Conservation (phyloP, 1,139 yeast genomes). For the Magnusiomyces sp. region DNA sequence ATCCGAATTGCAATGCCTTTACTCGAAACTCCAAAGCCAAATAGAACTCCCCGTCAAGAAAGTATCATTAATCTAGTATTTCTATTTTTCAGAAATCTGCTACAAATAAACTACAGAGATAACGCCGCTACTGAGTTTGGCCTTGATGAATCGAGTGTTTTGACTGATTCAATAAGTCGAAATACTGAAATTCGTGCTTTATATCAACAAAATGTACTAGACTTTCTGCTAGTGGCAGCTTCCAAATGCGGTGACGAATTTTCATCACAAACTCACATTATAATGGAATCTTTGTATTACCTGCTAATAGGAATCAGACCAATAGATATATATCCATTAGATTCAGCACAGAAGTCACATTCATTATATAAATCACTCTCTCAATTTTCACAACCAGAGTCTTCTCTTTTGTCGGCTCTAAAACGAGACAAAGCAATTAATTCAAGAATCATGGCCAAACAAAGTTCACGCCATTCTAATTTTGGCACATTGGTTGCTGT, state of each 20-base stretch:
- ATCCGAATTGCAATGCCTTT: slow-evolving; percentile 64
- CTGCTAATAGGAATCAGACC: slow-evolving; percentile 47
- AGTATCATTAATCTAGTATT: slow-evolving; percentile 65
- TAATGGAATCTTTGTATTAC: slow-evolving; percentile 63
- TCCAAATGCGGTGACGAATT: slow-evolving; percentile 59
- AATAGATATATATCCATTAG: slow-evolving; percentile 16
- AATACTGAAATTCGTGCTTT: slow-evolving; percentile 47
- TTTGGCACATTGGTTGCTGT: neutral
- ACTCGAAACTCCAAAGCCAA: slow-evolving; percentile 41
- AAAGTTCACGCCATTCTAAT: neutral
- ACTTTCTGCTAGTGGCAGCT: slow-evolving; percentile 58
- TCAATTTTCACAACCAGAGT: neutral
- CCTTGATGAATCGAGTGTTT: neutral
- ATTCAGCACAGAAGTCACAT: neutral
- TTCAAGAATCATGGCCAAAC: neutral
- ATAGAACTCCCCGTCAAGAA: slow-evolving; percentile 64
- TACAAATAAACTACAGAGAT: slow-evolving; percentile 65
- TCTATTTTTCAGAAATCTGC: slow-evolving; percentile 64
- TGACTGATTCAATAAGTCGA: neutral
- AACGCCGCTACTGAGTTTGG: neutral
- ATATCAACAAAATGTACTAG: slow-evolving; percentile 60
- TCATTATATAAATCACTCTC: neutral
- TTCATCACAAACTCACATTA: slow-evolving; percentile 53
- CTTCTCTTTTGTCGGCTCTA: too few species aligned
- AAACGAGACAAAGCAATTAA: neutral